A percentile compares a stretch with the other conserved stretches of the same genome.
These are phyloP conservation scores for Eucalyptus microcorys DNA, from an alignment of 345 rosid species.

Conservation along the genomic window DNA sequence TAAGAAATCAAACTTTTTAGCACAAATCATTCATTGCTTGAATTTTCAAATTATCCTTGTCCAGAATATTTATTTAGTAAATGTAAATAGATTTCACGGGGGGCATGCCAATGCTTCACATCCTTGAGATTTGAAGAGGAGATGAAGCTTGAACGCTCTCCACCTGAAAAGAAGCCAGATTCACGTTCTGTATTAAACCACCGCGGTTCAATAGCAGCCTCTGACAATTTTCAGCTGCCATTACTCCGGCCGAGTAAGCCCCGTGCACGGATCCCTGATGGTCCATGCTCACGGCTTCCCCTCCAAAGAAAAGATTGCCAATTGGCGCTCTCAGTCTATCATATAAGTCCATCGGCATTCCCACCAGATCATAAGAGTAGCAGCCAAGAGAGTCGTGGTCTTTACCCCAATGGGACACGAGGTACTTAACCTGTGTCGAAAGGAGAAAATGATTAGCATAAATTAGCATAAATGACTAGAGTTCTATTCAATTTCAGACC, in stretches of 20 bases:
- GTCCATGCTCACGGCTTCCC: conserved; percentile 78
- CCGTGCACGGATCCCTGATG: conserved; percentile 89
- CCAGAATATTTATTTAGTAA: neutral
- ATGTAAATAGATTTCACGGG: neutral
- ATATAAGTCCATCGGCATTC: conserved; percentile 55
- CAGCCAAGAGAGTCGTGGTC: conserved; percentile 77
- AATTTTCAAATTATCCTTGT: neutral
- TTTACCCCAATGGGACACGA: conserved; percentile 71
- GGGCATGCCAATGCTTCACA: conserved; percentile 18
- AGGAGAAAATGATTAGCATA: neutral
- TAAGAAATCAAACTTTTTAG: neutral
- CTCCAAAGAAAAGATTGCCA: conserved; percentile 74
- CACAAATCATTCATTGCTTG: neutral
- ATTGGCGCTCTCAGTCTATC: conserved; percentile 54
- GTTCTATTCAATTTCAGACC: neutral
- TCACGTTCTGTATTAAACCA: conserved; percentile 39
- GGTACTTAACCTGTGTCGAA: conserved; percentile 41
- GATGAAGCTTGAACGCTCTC: conserved; percentile 33
- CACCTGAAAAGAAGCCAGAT: conserved; percentile 21
- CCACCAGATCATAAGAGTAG: conserved; percentile 71
- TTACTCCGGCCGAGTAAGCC: conserved; percentile 66
- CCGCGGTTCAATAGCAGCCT: conserved; percentile 26
- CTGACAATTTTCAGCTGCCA: conserved; percentile 62
- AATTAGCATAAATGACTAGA: neutral
- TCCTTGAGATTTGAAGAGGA: conserved; percentile 82